Base-by-base conservation (phyloP, 805 yeast species). In the Jamesozyma rosinii region DNA sequence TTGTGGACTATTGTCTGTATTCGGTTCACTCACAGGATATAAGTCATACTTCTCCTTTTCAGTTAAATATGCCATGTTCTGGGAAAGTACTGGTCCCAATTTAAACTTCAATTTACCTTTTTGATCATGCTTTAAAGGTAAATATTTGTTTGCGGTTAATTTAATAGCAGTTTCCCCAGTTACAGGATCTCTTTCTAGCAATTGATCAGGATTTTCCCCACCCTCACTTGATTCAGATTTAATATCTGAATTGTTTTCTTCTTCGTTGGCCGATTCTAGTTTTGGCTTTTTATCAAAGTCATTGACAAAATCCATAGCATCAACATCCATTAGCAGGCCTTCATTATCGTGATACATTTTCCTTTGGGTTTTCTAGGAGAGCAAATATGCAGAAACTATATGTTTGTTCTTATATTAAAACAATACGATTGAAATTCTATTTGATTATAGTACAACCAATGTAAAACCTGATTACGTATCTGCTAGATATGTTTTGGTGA, bases 11-110 rank as follows among this genome's bases (percentile, higher is more conserved):
- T 66, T 63, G 35, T 67, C 73, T 21, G 69, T 60, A 18, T 66
- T 59, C n/a, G 68, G 65, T 9, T 64, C 44, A 3, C 54, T 57
- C 21, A 72, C 71, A 3, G 74, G 71, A 44, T 64, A 69, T 13
- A 68, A 44, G 45, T 71, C 68, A 24, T 70, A 66, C 35, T 71
- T 71, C 38, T 70, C 66, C 27, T 51, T 50, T 34, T 55, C 63
- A 2, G 71, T 59, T 17, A 69, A 52, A 54, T 56, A 74, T 10
- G 68, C 63, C 27, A 70, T 51, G 20, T 74, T 75, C 30, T 64
- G 58, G 15, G 66, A 64, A 6, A 59, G 68, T 42, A 55, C 58
- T 26, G 66, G 76, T 49, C 79, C 77, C 56, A 64, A 61, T 65
- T 65, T 69, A 61, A 65, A 79, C 51, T 59, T 72, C 49, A 64